Evolutionary conservation across 139 green algal genomes (phyloP), one percentile per base, ranked within the genome.

Genomic region (Microglena sp.): DNA sequence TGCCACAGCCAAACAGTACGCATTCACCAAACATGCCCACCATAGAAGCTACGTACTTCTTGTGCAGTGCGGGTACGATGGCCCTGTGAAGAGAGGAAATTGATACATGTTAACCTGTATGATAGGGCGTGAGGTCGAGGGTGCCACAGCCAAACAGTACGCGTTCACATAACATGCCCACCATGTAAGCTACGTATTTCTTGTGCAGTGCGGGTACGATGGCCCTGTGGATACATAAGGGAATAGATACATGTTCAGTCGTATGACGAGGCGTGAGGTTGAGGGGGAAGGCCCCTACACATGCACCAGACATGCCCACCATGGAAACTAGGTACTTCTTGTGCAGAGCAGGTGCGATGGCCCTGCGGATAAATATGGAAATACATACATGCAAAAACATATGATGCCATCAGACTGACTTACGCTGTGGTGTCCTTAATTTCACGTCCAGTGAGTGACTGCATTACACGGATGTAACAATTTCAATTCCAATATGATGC

Each of bases 21-120:
- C 81, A 89, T 30, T 89, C 80, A 0, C 88, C 86, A 80, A 97
- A 98, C 87, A 98, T 94, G 62, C 68, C 60, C n/a, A 87, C 54
- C 84, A 91, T 91, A 46, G 66, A 67, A 8, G 67, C 76, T n/a
- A 91, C 77, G 68, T 91, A 89, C 62, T 83, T 85, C 40, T 74
- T 80, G 73, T 95, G 89, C 50, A 95, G 64, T 0, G 83, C 69
- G 5, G 89, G 89, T 31, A 94, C 72, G 33, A 95, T 80, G 24
- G 79, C 76, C 8, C n/a, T n/a, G n/a, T n/a, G n/a, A n/a, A n/a
- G n/a, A n/a, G n/a, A n/a, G n/a, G n/a, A n/a, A n/a, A n/a, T n/a
- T n/a, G n/a, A n/a, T n/a, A n/a, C n/a, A n/a, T n/a, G n/a, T n/a
- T n/a, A n/a, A n/a, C n/a, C n/a, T n/a, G n/a, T n/a, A n/a, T n/a